A percentile compares a stretch with the other conserved stretches of the same genome.
Conservation (phyloP, 495 filamentous ascomycete species). For the Lasiosphaeria hispida region DNA sequence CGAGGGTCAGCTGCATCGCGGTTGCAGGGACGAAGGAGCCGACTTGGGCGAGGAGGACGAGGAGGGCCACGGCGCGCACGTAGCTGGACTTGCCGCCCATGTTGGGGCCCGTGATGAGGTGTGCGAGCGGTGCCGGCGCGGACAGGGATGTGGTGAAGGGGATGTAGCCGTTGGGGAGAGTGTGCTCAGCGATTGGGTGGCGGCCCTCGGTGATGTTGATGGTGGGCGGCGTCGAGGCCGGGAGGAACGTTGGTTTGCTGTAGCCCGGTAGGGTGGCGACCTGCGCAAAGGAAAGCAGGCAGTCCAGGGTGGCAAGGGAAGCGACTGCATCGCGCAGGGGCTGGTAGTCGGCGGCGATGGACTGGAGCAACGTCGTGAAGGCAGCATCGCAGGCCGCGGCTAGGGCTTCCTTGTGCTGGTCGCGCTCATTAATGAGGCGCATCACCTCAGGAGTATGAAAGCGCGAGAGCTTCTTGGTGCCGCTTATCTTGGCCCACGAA, state of each 20-base stretch:
- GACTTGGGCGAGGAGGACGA: constrained; percentile 91
- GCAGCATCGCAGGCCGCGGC: constrained; percentile 91
- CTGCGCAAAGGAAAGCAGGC: constrained; percentile 78
- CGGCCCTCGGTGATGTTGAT: constrained; percentile 75
- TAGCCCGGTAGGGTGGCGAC: constrained; percentile 88
- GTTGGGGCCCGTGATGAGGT: constrained; percentile 94
- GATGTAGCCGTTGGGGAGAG: constrained; percentile 83
- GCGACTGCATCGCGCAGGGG: constrained; percentile 83
- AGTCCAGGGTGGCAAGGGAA: constrained; percentile 84
- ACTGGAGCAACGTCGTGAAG: constrained; percentile 63
- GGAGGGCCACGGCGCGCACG: constrained; percentile 86
- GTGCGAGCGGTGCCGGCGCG: constrained; percentile 60
- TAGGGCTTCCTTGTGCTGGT: constrained; percentile 91
- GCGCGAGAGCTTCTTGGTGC: constrained; percentile 86
- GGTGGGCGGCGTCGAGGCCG: constrained; percentile 56
- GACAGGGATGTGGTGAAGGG: constrained; percentile 79
- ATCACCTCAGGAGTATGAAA: constrained; percentile 94
- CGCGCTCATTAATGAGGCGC: constrained; percentile 76
- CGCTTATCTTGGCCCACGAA: constrained; percentile 89
- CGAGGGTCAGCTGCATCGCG: constrained; percentile 69
- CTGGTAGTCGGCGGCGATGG: constrained; percentile 81
- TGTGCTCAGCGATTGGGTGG: constrained; percentile 95
- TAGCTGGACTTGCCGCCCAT: constrained; percentile 98
- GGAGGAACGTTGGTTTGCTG: constrained; percentile 73
- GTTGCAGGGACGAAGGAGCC: constrained; percentile 89